These are phyloP conservation scores for Halenospora varia DNA, from an alignment of 495 filamentous ascomycete species.

Conservation along the genomic window DNA sequence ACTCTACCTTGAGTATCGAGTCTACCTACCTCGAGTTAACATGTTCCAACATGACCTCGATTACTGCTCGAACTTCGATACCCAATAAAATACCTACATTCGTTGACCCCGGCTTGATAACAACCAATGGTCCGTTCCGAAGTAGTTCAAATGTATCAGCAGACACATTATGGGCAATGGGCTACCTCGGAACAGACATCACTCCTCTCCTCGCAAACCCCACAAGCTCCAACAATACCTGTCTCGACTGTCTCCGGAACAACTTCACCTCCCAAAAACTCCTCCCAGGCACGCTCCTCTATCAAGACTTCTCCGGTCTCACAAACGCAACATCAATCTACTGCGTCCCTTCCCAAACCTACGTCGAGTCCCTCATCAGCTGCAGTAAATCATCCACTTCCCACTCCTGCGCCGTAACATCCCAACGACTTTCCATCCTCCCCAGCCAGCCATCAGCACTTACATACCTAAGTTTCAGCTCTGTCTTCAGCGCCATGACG, in stretches of 20 bases:
- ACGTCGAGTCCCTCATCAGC: slow-evolving; percentile 11
- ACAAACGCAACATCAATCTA: slow-evolving; percentile 18
- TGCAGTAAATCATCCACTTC: slow-evolving; percentile 2
- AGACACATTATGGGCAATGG: slow-evolving; percentile 12
- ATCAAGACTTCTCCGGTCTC: slow-evolving; percentile 17
- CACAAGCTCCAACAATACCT: slow-evolving; percentile 2
- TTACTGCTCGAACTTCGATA: neutral
- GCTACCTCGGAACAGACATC: slow-evolving; percentile 13
- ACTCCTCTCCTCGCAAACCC: neutral
- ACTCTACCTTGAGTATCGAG: slow-evolving; percentile 14
- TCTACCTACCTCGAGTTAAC: slow-evolving; percentile 14
- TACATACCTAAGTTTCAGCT: slow-evolving; percentile 6
- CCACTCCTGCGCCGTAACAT: slow-evolving; percentile 10
- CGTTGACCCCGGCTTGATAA: slow-evolving; percentile 12
- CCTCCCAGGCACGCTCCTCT: slow-evolving; percentile 11
- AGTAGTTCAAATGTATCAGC: slow-evolving; percentile 5
- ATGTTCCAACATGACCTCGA: slow-evolving; percentile 10
- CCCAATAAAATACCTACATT: neutral
- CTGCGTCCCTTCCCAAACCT: slow-evolving; percentile 14
- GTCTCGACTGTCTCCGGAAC: slow-evolving; percentile 7
- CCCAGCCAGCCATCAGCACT: neutral
- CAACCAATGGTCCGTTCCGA: slow-evolving; percentile 12
- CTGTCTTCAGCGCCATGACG: neutral
- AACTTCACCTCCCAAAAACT: neutral
- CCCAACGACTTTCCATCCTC: slow-evolving; percentile 15